phyloP scores from a whole-genome alignment of 495 filamentous ascomycete genomes.

The Ramalina peruviana region DNA sequence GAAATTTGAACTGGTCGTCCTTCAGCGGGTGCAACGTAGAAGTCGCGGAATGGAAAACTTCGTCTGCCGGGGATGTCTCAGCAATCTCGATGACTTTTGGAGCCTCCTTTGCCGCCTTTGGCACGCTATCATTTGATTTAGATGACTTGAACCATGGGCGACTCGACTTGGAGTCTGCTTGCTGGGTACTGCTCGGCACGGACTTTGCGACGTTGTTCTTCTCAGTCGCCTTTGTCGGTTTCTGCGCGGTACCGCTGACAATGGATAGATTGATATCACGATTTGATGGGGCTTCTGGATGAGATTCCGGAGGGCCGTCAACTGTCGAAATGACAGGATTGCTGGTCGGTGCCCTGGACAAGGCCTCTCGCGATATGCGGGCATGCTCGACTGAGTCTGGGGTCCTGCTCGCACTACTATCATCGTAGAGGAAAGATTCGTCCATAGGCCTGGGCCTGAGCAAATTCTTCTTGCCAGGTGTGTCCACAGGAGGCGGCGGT shows the following conservation, averaged over 20 bases:
- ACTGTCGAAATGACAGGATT: background rate
- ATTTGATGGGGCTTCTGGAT: too few relatives aligned
- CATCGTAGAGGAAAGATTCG: slow-evolving; percentile 37
- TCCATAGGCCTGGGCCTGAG: slow-evolving; percentile 17
- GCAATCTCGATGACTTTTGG: slow-evolving; percentile 29
- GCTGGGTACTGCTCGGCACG: too few relatives aligned
- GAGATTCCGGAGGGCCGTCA: too few relatives aligned
- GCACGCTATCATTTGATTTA: slow-evolving; percentile 27
- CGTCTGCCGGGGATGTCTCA: slow-evolving; percentile 26
- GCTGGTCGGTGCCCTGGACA: slow-evolving; percentile 5
- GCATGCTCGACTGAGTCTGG: slow-evolving; percentile 1
- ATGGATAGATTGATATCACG: too few relatives aligned
- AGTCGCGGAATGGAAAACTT: slow-evolving; percentile 32
- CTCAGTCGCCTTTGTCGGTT: too few relatives aligned
- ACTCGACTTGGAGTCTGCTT: background rate
- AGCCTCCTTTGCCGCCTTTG: slow-evolving; percentile 1
- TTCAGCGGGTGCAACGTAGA: slow-evolving; percentile 13
- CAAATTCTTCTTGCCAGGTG: background rate
- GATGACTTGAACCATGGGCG: slow-evolving; percentile 17
- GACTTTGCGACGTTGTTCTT: too few relatives aligned
- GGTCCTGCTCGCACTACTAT: slow-evolving; percentile 30
- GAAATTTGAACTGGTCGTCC: slow-evolving; percentile 11
- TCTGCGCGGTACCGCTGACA: too few relatives aligned
- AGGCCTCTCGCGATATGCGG: slow-evolving; percentile 2
- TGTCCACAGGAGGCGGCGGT: background rate